Percentiles rank a stretch among this genome's conserved stretches.
phyloP scores from a whole-genome alignment of 192 early-diverging fungal genomes.

The Rhizophagus sp. region DNA sequence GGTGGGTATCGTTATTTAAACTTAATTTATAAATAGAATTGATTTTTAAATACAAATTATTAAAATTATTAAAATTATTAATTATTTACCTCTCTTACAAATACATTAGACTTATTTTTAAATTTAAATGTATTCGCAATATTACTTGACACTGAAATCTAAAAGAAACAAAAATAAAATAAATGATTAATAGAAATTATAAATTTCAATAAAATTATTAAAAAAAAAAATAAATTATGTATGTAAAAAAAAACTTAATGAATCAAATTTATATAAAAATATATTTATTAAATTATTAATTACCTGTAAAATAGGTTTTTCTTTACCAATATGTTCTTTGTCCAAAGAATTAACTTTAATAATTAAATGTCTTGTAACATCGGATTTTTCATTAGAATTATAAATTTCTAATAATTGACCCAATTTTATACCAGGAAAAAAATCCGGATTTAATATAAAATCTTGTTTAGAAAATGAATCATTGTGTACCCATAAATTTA shows the following conservation, averaged over 20 bases:
- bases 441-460: conserved; percentile 70
- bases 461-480: conserved; percentile 59
- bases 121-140: conserved; percentile 68
- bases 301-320: conserved; percentile 64
- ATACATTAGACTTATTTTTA: conserved; percentile 58
- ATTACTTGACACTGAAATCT: conserved; percentile 70
- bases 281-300: not conserved
- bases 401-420: conserved; percentile 71
- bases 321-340: conserved; percentile 40
- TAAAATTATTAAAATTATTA: not conserved
- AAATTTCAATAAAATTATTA: no score
- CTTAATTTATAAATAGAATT: not conserved
- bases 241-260: no score
- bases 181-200: not conserved
- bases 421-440: conserved; percentile 55
- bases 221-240: not conserved
- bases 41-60: no score
- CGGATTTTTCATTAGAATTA: conserved; percentile 36
- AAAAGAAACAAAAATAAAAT: not conserved
- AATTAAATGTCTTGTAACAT: conserved; percentile 44
- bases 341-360: conserved; percentile 56
- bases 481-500: conserved; percentile 58
- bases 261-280: not conserved
- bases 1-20: not conserved
- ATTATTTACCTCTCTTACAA: conserved; percentile 57